phyloP scores from a whole-genome alignment of 2,329 filamentous ascomycete genomes.

The Fusarium sp. region DNA sequence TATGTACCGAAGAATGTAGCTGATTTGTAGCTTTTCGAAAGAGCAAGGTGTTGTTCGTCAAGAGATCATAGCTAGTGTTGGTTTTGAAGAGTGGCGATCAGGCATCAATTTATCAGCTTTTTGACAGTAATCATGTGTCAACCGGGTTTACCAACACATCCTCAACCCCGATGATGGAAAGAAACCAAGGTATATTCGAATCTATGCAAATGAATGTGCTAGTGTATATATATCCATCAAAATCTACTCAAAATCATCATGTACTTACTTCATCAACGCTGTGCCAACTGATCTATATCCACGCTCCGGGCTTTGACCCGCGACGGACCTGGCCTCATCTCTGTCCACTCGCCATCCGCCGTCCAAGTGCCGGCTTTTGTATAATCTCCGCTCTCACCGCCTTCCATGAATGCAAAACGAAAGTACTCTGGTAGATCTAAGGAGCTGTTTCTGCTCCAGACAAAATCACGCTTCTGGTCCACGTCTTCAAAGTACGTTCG shows the following conservation, averaged over 20 bases:
- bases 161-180: too few species aligned
- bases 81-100: too few species aligned
- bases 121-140: too few species aligned
- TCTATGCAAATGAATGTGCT: not conserved
- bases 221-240: slow-evolving; percentile 2
- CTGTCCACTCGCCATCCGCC: slow-evolving; percentile 68
- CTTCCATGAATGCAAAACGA: slow-evolving; percentile 77
- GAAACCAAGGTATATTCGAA: too few species aligned
- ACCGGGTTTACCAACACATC: too few species aligned
- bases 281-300: slow-evolving; percentile 27
- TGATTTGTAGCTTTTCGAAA: too few species aligned
- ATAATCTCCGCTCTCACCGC: slow-evolving; percentile 72
- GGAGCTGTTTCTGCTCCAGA: slow-evolving; percentile 64
- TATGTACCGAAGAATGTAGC: too few species aligned
- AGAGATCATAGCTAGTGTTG: too few species aligned
- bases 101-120: too few species aligned
- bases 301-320: slow-evolving; percentile 49
- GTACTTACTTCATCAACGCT: slow-evolving; percentile 12
- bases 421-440: slow-evolving; percentile 73
- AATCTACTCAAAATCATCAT: slow-evolving; percentile 6
- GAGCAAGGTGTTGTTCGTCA: too few species aligned
- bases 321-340: slow-evolving; percentile 71
- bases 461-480: slow-evolving; percentile 57
- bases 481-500: slow-evolving; percentile 73
- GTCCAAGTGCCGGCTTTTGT: slow-evolving; percentile 79